phyloP scores from a whole-genome alignment of 495 filamentous ascomycete species.

The Penicillium arizonense region DNA sequence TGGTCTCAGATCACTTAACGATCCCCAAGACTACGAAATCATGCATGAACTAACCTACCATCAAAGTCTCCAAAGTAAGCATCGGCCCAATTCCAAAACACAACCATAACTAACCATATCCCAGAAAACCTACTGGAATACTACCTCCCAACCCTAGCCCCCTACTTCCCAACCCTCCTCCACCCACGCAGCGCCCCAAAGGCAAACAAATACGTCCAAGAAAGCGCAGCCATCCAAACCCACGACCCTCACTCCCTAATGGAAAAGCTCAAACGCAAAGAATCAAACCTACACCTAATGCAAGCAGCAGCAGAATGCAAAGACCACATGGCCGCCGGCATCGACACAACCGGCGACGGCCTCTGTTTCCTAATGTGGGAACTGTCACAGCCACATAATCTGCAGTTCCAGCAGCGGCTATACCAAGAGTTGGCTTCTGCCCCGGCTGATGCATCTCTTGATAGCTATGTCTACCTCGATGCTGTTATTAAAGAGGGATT shows the following conservation, averaged over 20 bases:
- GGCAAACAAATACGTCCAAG: constrained; percentile 30
- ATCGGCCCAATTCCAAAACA: neutral
- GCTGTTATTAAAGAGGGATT: constrained; percentile 61
- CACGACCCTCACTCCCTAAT: constrained; percentile 29
- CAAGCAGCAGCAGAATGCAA: constrained; percentile 47
- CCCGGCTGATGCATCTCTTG: constrained; percentile 29
- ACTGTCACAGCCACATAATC: constrained; percentile 53
- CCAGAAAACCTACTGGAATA: constrained; percentile 29
- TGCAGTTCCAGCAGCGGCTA: constrained; percentile 43
- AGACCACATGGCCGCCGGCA: constrained; percentile 56
- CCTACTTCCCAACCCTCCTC: constrained; percentile 27
- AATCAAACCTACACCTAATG: constrained; percentile 20
- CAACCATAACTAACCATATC: constrained; percentile 33
- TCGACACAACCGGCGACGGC: constrained; percentile 65
- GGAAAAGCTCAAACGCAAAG: constrained; percentile 32
- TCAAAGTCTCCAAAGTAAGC: constrained; percentile 59
- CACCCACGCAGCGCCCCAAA: constrained; percentile 29
- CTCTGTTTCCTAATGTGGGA: constrained; percentile 68
- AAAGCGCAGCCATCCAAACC: constrained; percentile 19
- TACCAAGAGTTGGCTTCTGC: constrained; percentile 42
- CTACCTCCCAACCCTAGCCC: constrained; percentile 24
- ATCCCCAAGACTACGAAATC: constrained; percentile 50
- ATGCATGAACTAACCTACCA: constrained; percentile 67
- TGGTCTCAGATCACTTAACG: constrained; percentile 54
- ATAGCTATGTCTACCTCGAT: constrained; percentile 57